These are phyloP conservation scores for Talaromyces liani DNA, from an alignment of 495 filamentous ascomycete species.

Conservation along the genomic window DNA sequence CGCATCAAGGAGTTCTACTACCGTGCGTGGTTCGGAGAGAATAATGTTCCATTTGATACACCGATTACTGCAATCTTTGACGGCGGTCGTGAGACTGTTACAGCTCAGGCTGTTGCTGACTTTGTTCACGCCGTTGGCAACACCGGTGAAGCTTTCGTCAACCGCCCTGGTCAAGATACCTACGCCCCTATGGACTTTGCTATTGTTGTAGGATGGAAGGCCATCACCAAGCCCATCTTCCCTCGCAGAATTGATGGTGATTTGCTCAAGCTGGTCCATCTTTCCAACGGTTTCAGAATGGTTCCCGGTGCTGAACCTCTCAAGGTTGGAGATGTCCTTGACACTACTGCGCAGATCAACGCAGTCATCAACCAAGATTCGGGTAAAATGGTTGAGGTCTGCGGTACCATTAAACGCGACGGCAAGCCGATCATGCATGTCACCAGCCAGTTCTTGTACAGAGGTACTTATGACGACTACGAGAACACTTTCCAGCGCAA, in stretches of 20 bases:
- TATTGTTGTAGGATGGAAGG: conserved; percentile 98
- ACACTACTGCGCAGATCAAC: conserved; percentile 93
- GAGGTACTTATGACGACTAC: conserved; percentile 84
- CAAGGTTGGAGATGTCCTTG: conserved; percentile 86
- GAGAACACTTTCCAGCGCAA: conserved; percentile 99
- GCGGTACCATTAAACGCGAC: conserved; percentile 85
- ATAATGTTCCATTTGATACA: conserved; percentile 73
- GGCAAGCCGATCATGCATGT: conserved; percentile 95
- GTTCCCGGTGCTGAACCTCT: conserved; percentile 89
- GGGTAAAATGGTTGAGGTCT: conserved; percentile 99
- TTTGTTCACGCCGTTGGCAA: conserved; percentile 98
- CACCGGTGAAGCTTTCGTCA: conserved; percentile 96
- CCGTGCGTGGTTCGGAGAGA: conserved; percentile 89
- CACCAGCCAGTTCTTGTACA: conserved; percentile 94
- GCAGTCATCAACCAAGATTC: conserved; percentile 97
- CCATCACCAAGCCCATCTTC: conserved; percentile 98
- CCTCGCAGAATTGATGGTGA: conserved; percentile 91
- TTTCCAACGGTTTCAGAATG: conserved; percentile 98
- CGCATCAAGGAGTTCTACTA: conserved; percentile 91
- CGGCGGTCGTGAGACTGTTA: conserved; percentile 79
- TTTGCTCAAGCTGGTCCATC: conserved; percentile 85
- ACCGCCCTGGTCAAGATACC: conserved; percentile 89
- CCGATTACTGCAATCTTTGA: conserved; percentile 79
- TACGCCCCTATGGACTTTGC: conserved; percentile 98
- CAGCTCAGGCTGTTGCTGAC: conserved; percentile 87